phyloP scores from a whole-genome alignment of 106 monocot species.

The Dendrobium nobile region DNA sequence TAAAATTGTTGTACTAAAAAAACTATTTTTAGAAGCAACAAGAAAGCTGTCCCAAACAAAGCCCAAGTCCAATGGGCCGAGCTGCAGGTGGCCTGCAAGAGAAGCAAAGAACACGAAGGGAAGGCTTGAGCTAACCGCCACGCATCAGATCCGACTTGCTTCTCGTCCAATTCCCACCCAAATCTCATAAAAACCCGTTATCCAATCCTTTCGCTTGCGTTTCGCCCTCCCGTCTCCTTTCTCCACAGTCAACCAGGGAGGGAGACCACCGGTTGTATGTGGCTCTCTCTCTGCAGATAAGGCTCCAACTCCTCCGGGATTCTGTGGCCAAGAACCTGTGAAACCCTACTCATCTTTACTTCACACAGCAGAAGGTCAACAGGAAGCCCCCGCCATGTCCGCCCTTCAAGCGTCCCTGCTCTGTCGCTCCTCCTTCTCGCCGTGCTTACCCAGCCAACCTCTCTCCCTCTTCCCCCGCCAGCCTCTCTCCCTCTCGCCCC shows the following conservation, averaged over 20 bases:
- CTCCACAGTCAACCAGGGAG: neutral
- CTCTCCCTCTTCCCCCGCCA: constrained; percentile 1
- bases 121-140: neutral
- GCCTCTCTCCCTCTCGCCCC: neutral
- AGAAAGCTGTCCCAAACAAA: no score
- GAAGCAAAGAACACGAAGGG: neutral
- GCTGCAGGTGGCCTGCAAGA: no score
- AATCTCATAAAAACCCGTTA: neutral
- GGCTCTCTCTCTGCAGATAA: neutral
- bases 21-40: no score
- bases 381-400: constrained; percentile 32
- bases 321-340: neutral
- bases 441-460: constrained; percentile 2
- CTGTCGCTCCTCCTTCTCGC: constrained; percentile 28
- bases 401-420: constrained; percentile 63
- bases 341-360: neutral
- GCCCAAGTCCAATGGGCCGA: no score
- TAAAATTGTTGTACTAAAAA: no score
- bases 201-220: neutral
- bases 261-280: neutral
- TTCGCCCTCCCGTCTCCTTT: neutral
- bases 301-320: neutral
- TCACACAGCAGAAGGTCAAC: neutral
- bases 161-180: no score
- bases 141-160: neutral